Evolutionary conservation across 2,329 filamentous ascomycete genomes (phyloP).

Genomic region (Graphilbum sp.): DNA sequence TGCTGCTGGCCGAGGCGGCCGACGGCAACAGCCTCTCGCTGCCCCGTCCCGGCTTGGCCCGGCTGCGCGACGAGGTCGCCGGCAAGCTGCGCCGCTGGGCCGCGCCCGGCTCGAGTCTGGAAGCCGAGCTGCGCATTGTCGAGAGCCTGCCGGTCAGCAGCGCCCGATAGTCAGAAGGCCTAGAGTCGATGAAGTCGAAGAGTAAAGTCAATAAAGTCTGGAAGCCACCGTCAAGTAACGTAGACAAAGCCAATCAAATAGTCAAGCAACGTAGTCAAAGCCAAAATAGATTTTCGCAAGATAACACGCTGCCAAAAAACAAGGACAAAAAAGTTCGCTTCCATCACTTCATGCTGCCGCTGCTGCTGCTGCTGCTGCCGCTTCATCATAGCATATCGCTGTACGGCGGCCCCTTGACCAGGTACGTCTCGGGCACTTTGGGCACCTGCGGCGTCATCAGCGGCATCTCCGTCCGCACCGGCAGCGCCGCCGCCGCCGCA

Average conservation of each 20-base stretch:
- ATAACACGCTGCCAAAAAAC: neutral
- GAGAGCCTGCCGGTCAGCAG: slow-evolving; percentile 4
- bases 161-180: neutral
- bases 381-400: slow-evolving; percentile 9
- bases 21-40: no score
- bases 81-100: slow-evolving; percentile 17
- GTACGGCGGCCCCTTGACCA: slow-evolving; percentile 8
- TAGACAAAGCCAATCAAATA: no score
- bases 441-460: slow-evolving; percentile 12
- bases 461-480: neutral
- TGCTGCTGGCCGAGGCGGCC: slow-evolving; percentile 17
- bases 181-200: no score
- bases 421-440: slow-evolving; percentile 12
- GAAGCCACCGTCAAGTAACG: no score
- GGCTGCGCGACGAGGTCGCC: slow-evolving; percentile 14
- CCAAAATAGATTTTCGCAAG: no score
- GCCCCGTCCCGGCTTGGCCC: slow-evolving; percentile 12
- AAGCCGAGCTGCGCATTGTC: slow-evolving; percentile 9
- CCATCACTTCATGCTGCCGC: neutral
- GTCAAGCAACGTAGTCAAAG: no score
- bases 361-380: neutral
- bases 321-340: neutral
- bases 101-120: slow-evolving; percentile 16
- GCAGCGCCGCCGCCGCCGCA: neutral
- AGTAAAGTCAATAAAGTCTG: no score